Conservation (phyloP, 306 rosid genomes). For the Dicorynia guianensis region DNA sequence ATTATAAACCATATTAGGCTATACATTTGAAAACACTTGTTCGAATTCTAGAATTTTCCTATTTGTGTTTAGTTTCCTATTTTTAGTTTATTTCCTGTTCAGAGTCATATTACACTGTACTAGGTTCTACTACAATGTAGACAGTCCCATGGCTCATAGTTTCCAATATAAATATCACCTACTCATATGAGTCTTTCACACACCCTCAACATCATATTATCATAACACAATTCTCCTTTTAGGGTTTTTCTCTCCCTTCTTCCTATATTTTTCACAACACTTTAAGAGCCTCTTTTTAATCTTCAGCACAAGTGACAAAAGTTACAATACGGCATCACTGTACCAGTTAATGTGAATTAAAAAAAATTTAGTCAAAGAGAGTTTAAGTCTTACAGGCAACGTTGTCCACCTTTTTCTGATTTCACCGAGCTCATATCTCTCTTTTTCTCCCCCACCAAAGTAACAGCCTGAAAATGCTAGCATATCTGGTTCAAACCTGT, state of each 20-base stretch:
- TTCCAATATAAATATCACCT: too few species aligned
- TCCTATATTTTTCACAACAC: too few species aligned
- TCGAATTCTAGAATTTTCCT: too few species aligned
- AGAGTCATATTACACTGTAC: too few species aligned
- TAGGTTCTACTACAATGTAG: too few species aligned
- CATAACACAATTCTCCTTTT: too few species aligned
- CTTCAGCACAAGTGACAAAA: slow-evolving; percentile 27
- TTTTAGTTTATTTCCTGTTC: too few species aligned
- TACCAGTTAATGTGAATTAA: slow-evolving; percentile 10
- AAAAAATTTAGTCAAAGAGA: slow-evolving; percentile 23
- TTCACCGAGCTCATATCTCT: slow-evolving; percentile 89
- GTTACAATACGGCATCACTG: slow-evolving; percentile 22
- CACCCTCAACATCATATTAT: too few species aligned
- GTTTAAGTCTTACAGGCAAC: slow-evolving; percentile 80
- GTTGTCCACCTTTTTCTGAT: slow-evolving; percentile 98
- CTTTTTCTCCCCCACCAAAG: slow-evolving; percentile 97
- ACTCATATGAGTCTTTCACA: too few species aligned
- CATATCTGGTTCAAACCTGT: slow-evolving; percentile 99
- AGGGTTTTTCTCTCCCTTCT: too few species aligned
- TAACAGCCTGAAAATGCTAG: slow-evolving; percentile 99
- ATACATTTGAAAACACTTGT: slow-evolving; percentile 10
- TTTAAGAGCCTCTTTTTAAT: background rate
- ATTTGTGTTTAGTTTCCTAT: too few species aligned
- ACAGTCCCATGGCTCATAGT: too few species aligned
- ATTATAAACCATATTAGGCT: slow-evolving; percentile 25